Base-by-base conservation (phyloP, 306 rosid genomes). In the Rosa lucieae region DNA sequence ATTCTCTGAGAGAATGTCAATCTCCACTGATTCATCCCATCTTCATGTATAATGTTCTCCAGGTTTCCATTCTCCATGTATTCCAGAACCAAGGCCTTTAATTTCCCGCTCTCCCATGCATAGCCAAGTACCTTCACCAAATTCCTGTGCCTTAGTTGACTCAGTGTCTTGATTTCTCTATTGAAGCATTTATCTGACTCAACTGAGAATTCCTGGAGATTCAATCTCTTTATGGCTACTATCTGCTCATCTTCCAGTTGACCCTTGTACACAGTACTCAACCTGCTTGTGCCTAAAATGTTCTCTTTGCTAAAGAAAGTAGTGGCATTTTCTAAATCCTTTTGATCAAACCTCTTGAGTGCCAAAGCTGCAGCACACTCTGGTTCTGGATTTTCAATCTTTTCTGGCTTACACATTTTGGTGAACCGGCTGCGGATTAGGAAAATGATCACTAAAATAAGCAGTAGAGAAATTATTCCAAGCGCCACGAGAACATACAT, bases 251-350 rank as follows among this genome's bases (percentile, higher is more conserved):
- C 85, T 81, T 78, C 91, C 21, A 92, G 56, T 77, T 79, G 86
- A 76, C 96, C 98, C 82, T 78, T 90, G 86, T 87, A 91, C 80
- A 93, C 98, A 26, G 91, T 93, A 90, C 98, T 93, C 92, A 91
- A 84, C 77, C 80, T 79, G 84, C 95, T 93, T 61, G 91, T 74
- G 46, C 98, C 98, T 17, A 93, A 82, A 81, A 91, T 73, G 51
- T 83, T 85, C 65, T 86, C 83, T 11, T 79, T 20, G 11, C 86
- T 85, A 87, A 91, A 94, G 80, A 75, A 85, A 56, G 70, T 78
- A 7, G 96, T 90, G 80, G 98, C 94, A 77, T 58, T 82, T 78
- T 92, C 97, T 70, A 94, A 71, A 70, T 89, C 94, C 53, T 78
- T 86, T 70, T 80, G 82, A 26, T 62, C 79, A 83, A 84, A 92